phyloP scores from a whole-genome alignment of 208 protist species.

The Tritrichomonas foetus region DNA sequence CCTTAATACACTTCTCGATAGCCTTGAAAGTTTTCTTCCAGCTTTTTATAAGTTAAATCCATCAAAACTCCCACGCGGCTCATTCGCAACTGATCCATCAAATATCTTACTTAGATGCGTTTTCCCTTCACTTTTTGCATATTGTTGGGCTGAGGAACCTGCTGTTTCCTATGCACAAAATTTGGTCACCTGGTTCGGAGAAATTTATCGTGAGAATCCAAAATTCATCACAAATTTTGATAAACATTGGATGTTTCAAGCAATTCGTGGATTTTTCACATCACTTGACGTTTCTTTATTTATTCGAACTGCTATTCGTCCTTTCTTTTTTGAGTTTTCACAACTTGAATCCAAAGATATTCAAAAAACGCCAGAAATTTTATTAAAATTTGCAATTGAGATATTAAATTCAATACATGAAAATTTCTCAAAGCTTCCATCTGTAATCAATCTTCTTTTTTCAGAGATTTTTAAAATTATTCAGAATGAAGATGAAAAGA shows the following conservation, averaged over 20 bases:
- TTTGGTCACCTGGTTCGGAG: conserved; percentile 4
- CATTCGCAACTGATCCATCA: not conserved
- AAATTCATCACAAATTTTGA: not conserved
- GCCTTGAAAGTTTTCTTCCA: conserved; percentile 7
- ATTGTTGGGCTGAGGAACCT: not conserved
- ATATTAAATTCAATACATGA: not conserved
- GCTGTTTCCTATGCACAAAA: not conserved
- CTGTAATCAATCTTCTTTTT: not conserved
- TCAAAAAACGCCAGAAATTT: not conserved
- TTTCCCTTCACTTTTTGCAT: not conserved
- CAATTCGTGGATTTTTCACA: not conserved
- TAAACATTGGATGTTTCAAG: not conserved
- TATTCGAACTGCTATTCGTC: not conserved
- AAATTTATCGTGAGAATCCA: not conserved
- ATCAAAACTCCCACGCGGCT: not conserved
- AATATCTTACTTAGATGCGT: not conserved
- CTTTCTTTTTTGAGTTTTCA: not conserved
- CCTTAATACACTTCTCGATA: not conserved
- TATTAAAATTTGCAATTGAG: not conserved
- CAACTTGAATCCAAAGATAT: not conserved
- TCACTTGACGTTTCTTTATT: not conserved
- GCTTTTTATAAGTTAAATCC: conserved; percentile 32
- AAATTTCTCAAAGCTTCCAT: not conserved
- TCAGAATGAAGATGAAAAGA: not conserved
- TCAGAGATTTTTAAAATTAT: not conserved